These are phyloP conservation scores for Balakata baccata DNA, from an alignment of 345 rosid genomes.

Conservation along the genomic window DNA sequence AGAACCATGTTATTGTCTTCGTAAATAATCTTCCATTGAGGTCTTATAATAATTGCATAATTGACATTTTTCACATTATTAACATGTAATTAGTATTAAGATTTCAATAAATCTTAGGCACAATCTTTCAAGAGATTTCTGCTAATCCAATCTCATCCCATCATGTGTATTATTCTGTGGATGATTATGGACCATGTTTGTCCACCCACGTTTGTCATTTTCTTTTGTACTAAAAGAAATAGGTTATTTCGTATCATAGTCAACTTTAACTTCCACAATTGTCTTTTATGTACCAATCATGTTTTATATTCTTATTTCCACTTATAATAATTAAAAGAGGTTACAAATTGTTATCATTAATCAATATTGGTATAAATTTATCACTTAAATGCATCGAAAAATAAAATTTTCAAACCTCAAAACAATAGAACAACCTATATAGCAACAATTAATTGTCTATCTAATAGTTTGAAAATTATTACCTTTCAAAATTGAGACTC, in stretches of 20 bases:
- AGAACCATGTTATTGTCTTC: not conserved
- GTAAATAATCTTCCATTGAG: not conserved
- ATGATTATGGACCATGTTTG: slow-evolving; percentile 11
- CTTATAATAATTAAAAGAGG: too few species aligned
- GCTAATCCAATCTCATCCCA: not conserved
- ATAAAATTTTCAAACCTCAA: too few species aligned
- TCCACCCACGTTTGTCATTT: not conserved
- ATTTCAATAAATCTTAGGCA: not conserved
- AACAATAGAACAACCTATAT: too few species aligned
- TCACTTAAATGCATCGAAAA: too few species aligned
- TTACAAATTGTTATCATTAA: too few species aligned
- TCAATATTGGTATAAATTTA: too few species aligned
- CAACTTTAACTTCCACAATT: not conserved
- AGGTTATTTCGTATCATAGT: not conserved
- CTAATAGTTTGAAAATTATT: too few species aligned
- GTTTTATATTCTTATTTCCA: too few species aligned
- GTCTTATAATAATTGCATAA: not conserved
- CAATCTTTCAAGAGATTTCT: not conserved
- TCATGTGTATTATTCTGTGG: not conserved
- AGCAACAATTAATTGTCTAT: too few species aligned
- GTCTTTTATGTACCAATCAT: too few species aligned
- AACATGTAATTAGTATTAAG: not conserved
- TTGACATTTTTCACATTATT: not conserved
- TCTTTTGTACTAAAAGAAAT: too few species aligned
- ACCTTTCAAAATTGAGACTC: too few species aligned